These are phyloP conservation scores for Penicillium expansum DNA, from an alignment of 2,329 filamentous ascomycete species.

Conservation along the genomic window DNA sequence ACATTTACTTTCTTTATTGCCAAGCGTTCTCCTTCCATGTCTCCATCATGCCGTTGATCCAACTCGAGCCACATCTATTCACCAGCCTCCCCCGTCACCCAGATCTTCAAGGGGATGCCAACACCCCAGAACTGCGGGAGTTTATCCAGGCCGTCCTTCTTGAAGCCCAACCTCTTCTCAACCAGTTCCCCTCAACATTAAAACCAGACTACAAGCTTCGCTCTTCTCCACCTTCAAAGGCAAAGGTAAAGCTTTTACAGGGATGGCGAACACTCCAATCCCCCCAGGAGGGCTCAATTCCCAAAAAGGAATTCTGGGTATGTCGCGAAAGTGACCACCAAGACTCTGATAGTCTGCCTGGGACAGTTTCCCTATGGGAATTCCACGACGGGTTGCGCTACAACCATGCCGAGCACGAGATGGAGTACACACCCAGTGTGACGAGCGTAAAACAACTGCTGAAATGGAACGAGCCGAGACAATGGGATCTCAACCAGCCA, in stretches of 20 bases:
- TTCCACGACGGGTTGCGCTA: constrained; percentile 38
- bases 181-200: constrained; percentile 30
- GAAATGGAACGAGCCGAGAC: constrained; percentile 25
- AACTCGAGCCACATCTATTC: constrained; percentile 28
- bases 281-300: not conserved
- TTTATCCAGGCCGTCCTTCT: constrained; percentile 27
- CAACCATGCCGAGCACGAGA: constrained; percentile 42
- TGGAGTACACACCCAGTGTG: constrained; percentile 42
- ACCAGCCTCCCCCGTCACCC: constrained; percentile 31
- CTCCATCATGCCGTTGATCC: constrained; percentile 24
- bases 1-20: not conserved
- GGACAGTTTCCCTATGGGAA: constrained; percentile 40
- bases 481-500: constrained; percentile 10
- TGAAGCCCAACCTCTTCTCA: constrained; percentile 30
- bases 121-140: constrained; percentile 12
- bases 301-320: constrained; percentile 38
- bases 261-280: constrained; percentile 13
- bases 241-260: constrained; percentile 30
- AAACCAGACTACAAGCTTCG: constrained; percentile 27
- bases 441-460: constrained; percentile 29
- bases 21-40: not conserved
- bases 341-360: constrained; percentile 22
- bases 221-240: constrained; percentile 28
- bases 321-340: constrained; percentile 41
- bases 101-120: constrained; percentile 16